phyloP scores from a whole-genome alignment of 208 protist species.

The Acanthamoeba sp. region DNA sequence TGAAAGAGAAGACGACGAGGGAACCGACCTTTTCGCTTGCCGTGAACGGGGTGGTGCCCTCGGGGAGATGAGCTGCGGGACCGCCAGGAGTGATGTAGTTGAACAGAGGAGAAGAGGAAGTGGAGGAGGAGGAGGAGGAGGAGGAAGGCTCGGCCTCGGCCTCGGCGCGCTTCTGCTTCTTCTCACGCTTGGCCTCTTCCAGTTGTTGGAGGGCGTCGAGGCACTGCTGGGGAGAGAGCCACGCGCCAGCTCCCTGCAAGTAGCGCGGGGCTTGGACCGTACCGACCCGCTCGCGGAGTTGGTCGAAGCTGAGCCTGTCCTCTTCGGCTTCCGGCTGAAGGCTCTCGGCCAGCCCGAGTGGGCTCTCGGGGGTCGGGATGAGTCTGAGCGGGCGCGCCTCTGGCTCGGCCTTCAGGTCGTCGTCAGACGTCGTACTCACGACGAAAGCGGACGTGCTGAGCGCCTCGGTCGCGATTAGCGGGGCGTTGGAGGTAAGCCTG shows the following conservation, averaged over 20 bases:
- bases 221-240: not conserved
- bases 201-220: not conserved
- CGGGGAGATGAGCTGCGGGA: not conserved
- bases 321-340: not conserved
- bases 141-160: not conserved
- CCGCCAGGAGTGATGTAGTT: not conserved
- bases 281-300: not conserved
- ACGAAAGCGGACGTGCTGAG: not conserved
- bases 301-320: not conserved
- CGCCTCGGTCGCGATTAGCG: not conserved
- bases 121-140: not conserved
- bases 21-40: no score
- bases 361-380: not conserved
- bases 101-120: not conserved
- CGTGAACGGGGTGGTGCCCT: constrained; percentile 21
- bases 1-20: not conserved
- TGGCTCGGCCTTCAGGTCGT: constrained; percentile 1
- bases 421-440: not conserved
- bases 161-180: not conserved
- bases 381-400: not conserved
- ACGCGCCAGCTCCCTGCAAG: not conserved
- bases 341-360: not conserved
- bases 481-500: not conserved
- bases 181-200: not conserved
- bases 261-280: not conserved